Evolutionary conservation across 2,329 filamentous ascomycete genomes (phyloP), one percentile per base, ranked within the genome.

Genomic region (Pseudophaeomoniella oleicola): DNA sequence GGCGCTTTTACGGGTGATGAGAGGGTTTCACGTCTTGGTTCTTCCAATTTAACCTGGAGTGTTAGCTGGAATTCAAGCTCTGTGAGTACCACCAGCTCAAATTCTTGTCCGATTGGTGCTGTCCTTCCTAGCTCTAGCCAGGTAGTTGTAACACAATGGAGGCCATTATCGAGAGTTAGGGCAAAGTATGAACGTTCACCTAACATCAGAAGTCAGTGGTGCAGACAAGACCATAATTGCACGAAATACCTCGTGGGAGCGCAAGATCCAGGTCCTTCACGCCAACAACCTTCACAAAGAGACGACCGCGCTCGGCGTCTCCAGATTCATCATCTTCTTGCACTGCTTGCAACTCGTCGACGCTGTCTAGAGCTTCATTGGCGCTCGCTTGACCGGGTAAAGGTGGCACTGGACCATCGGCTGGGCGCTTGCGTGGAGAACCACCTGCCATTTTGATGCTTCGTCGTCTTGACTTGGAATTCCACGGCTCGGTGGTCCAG

Each of bases 41-140:
- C 83, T 46, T 87, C 81, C 16, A 96, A 70, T 64, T 94, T 94
- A 45, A 93, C 92, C 47, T 94, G 93, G 11, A 98, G 72, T 1
- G 90, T 96, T 29, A 98, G 73, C 59, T 98, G 90, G 63, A 98
- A 98, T 57, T 98, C 90, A n/a, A 98, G 75, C 49, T 98, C 90
- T 48, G 94, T 90, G 35, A 92, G 79, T 16, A 98, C 90, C 19
- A 96, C 87, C 32, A 98, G 76, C 62, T 98, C 90, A 49, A 98
- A 98, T 55, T 98, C 90, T 53, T 98, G 90, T 4, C 88, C 90
- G 47, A 98, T 96, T 0, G 90, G 86, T 2, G 90, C 88, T 41
- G 82, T 88, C 48, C 82, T 81, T 14, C 85, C 86, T 41, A 98
- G 68, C 57, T 98, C 90, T 5, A 96, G 69, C 83, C 86, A 94